Evolutionary conservation across 805 yeast species (phyloP).

Genomic region (Teunomyces gatunensis): DNA sequence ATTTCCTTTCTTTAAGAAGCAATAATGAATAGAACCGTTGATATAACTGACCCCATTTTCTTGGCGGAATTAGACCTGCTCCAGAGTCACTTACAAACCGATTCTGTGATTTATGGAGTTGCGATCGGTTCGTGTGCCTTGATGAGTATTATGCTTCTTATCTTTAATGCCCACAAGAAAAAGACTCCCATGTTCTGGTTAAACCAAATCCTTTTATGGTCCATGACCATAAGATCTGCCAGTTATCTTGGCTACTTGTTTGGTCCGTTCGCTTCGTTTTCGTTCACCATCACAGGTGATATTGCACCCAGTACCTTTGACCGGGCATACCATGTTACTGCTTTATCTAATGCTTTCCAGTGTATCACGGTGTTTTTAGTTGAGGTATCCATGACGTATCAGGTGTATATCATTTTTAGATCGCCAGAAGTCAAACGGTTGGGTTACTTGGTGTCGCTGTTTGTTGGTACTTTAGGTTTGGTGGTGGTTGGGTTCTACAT

Average conservation of each 20-base stretch:
- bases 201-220: slow-evolving; percentile 58
- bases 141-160: slow-evolving; percentile 5
- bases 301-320: slow-evolving; percentile 23
- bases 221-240: slow-evolving; percentile 58
- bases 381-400: slow-evolving; percentile 67
- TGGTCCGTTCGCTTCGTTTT: slow-evolving; percentile 50
- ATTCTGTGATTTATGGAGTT: slow-evolving; percentile 8
- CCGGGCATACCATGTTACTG: slow-evolving; percentile 45
- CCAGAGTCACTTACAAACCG: neutral
- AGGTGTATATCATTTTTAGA: slow-evolving; percentile 67
- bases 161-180: slow-evolving; percentile 38
- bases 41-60: neutral
- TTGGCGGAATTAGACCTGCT: neutral
- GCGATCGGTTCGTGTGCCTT: slow-evolving; percentile 11
- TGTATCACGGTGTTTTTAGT: slow-evolving; percentile 58
- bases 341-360: slow-evolving; percentile 61
- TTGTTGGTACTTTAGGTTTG: slow-evolving; percentile 46
- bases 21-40: neutral
- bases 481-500: slow-evolving; percentile 61
- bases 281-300: slow-evolving; percentile 38
- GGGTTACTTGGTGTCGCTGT: slow-evolving; percentile 36
- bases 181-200: slow-evolving; percentile 71
- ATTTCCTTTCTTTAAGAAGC: neutral
- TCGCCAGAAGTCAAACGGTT: slow-evolving; percentile 48
- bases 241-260: slow-evolving; percentile 54